A percentile compares a stretch with the other conserved stretches of the same genome.
Evolutionary conservation across 2,329 filamentous ascomycete genomes (phyloP).

Genomic region (Phialemonium atrogriseum): DNA sequence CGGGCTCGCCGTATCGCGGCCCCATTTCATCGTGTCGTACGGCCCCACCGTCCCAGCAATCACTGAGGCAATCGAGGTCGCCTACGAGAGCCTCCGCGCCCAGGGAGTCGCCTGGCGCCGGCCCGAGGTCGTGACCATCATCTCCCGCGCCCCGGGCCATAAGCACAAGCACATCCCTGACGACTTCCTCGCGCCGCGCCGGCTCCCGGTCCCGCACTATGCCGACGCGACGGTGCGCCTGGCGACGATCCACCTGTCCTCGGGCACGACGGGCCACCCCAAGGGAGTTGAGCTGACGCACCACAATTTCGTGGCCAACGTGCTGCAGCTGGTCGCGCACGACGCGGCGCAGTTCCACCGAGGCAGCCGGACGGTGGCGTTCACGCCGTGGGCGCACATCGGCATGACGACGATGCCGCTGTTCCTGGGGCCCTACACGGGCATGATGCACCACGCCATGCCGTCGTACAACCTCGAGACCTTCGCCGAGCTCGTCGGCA

Average conservation of each 20-base stretch:
- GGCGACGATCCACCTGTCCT: slow-evolving; percentile 12
- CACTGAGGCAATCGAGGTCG: slow-evolving; percentile 23
- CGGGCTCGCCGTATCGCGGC: slow-evolving; percentile 30
- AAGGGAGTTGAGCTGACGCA: slow-evolving; percentile 20
- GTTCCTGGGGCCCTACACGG: slow-evolving; percentile 33
- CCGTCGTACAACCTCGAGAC: slow-evolving; percentile 26
- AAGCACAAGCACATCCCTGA: neutral
- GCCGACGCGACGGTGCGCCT: neutral
- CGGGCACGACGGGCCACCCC: slow-evolving; percentile 17
- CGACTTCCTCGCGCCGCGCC: neutral
- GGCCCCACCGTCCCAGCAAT: slow-evolving; percentile 21
- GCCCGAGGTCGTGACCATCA: slow-evolving; percentile 26
- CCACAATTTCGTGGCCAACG: slow-evolving; percentile 19
- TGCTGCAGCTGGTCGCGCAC: slow-evolving; percentile 26
- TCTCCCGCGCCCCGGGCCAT: slow-evolving; percentile 7
- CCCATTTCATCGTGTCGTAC: slow-evolving; percentile 31
- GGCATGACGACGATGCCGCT: slow-evolving; percentile 33
- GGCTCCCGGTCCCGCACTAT: neutral
- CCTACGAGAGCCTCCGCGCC: slow-evolving; percentile 15
- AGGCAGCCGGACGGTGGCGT: slow-evolving; percentile 25
- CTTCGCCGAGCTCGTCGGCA: slow-evolving; percentile 24
- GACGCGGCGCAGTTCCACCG: slow-evolving; percentile 26
- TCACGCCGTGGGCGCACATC: slow-evolving; percentile 35
- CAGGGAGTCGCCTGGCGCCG: slow-evolving; percentile 22
- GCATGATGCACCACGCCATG: slow-evolving; percentile 36